Base-by-base conservation (phyloP, 2,329 filamentous ascomycete genomes). In the Teratosphaeria pseudoeucalypti region DNA sequence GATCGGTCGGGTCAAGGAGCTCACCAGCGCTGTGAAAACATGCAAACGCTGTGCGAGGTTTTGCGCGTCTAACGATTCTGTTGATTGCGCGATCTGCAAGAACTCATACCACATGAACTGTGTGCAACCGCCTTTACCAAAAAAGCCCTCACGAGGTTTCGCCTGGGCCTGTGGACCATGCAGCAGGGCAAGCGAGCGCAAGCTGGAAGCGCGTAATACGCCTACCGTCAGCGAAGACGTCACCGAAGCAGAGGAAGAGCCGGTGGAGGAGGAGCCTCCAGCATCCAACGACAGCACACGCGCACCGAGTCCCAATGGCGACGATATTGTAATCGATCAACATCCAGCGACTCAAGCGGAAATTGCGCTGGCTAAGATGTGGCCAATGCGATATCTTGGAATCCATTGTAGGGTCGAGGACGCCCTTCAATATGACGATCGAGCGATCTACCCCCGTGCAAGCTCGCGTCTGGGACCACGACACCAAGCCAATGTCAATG, bases 61-160 rank as follows among this genome's bases (percentile, higher is more conserved):
- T 78, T 96, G 92, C 77, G 92, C 94, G 68, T 94, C 85, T 86
- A 88, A 89, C 73, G 90, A 97, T 76, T 97, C 94, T 47, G 94
- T 97, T 27, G 92, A 97, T 73, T 99, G 94, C 74, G 94, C 92
- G 53, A 91, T 96, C 58, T 99, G 94, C 75, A 84, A 87, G 71
- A 87, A 91, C 73, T 97, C 92, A 14, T 99, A 96, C 76, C 94
- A 99, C 78, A 97, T 99, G 92, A 90, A 92, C 70, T 99, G 94
- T 74, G 94, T 99, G 59, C 87, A 88, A 62, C 94, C 94, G 49
- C 90, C 92, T 43, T 76, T 99, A 63, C 82, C 91, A 57, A 99
- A 96, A 75, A 99, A 99, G 75, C 94, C 94, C 23, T 96, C 92
- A 54, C 87, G 94, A 74, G 94, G 94, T 47, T 99, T 99, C 76